Conservation (phyloP, 495 filamentous ascomycete species). For the Bacidia rubella region DNA sequence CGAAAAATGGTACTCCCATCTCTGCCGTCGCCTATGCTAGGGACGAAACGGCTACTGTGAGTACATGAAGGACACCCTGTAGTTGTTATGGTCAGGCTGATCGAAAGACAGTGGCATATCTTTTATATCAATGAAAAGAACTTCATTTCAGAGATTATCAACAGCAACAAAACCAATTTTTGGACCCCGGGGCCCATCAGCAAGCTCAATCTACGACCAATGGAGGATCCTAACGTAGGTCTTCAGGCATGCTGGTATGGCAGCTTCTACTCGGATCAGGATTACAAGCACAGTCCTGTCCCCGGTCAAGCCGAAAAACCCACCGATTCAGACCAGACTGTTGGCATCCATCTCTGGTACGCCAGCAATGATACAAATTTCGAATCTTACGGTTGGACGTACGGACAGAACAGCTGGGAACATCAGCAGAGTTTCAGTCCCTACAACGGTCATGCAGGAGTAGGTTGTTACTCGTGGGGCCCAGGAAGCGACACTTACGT, state of each 20-base stretch:
- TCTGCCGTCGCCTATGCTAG: slow-evolving; percentile 22
- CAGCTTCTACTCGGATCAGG: slow-evolving; percentile 22
- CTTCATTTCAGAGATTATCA: slow-evolving; percentile 17
- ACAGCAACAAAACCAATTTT: slow-evolving; percentile 21
- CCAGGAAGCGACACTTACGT: slow-evolving; percentile 16
- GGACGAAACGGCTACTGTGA: slow-evolving; percentile 15
- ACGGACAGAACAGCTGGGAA: slow-evolving; percentile 18
- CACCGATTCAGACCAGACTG: slow-evolving; percentile 12
- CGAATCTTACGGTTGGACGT: slow-evolving; percentile 21
- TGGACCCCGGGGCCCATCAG: slow-evolving; percentile 20
- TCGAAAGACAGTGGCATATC: slow-evolving; percentile 20
- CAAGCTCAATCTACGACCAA: slow-evolving; percentile 19
- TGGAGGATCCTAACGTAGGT: slow-evolving; percentile 20
- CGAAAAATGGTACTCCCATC: slow-evolving; percentile 26
- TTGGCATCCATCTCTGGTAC: slow-evolving; percentile 25
- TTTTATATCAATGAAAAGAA: slow-evolving; percentile 24
- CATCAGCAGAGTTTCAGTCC: slow-evolving; percentile 15
- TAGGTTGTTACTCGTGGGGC: slow-evolving; percentile 22
- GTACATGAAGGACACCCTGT: neutral
- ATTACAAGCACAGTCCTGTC: slow-evolving; percentile 14
- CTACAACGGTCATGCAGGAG: slow-evolving; percentile 23
- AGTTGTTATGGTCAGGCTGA: slow-evolving; percentile 1
- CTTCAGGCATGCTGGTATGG: slow-evolving; percentile 28
- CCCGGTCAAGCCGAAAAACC: slow-evolving; percentile 6
- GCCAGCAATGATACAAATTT: slow-evolving; percentile 21